These are phyloP conservation scores for Colletotrichum eremochloae DNA, from an alignment of 2,329 filamentous ascomycete species.

Conservation along the genomic window DNA sequence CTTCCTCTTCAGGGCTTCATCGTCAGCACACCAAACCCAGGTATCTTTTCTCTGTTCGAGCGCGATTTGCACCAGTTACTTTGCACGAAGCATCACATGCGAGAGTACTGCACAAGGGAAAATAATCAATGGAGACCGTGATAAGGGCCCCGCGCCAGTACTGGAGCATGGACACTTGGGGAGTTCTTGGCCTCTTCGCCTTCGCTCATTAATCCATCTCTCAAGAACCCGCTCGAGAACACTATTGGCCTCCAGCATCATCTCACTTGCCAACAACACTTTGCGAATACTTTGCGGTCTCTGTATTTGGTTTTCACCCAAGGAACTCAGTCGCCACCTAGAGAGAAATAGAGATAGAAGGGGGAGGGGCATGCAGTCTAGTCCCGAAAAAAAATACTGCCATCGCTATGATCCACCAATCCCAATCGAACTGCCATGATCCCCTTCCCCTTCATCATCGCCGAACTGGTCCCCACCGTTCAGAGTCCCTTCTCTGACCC, in stretches of 20 bases:
- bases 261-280: not conserved
- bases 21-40: not conserved
- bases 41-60: not conserved
- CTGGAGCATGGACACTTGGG: not conserved
- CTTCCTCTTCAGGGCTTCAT: not conserved
- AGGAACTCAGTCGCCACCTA: not conserved
- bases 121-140: slow-evolving; percentile 13
- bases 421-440: not conserved
- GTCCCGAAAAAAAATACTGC: not conserved
- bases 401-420: not conserved
- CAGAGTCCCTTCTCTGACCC: not conserved
- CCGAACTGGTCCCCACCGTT: not conserved
- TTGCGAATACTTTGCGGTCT: not conserved
- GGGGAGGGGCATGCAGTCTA: not conserved
- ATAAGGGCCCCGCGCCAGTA: slow-evolving; percentile 15
- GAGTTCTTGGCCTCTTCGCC: slow-evolving; percentile 11
- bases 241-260: not conserved
- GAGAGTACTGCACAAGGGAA: not conserved
- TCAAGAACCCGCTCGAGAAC: slow-evolving; percentile 2
- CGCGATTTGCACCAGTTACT: not conserved
- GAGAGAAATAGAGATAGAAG: not conserved
- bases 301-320: not conserved
- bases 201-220: slow-evolving; percentile 4
- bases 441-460: not conserved
- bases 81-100: not conserved